Base-by-base conservation (phyloP, 2,329 filamentous ascomycete genomes). In the Coniella vitis region DNA sequence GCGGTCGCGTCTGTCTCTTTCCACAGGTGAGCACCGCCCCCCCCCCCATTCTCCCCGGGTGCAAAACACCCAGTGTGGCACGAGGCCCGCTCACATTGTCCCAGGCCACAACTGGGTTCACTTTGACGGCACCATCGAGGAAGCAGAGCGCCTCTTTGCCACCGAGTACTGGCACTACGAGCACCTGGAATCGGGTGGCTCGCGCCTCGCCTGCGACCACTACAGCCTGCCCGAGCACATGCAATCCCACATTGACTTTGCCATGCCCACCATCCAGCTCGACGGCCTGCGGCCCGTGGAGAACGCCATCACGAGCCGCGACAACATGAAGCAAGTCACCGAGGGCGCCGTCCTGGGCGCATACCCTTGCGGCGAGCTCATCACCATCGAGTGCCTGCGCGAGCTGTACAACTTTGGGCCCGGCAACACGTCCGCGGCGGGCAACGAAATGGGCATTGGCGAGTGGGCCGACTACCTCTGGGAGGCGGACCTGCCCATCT, bases 391-490 rank as follows among this genome's bases (percentile, higher is more conserved):
- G 14, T 42, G 43, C n/a, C 25, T 42, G 25, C 36, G 45, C 36
- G 48, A 47, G 21, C 53, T 56, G 40, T 58, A 58, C 48, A 48
- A 50, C 32, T 56, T 57, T 22, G 45, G 52, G 3, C 38, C 44
- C 3, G 48, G 45, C 21, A 53, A 45, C 12, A 22, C 48, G 8
- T 48, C 52, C 16, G 37, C 47, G 12, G 47, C 55, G 4, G 50
- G 48, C 32, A 58, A 58, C 48, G 51, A 54, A 38, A 44, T 58
- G 32, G 56, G 56, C 12, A 54, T 58, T 20, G 57, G 56, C 38
- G 63, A 70, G 52, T 61, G 65, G 40, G 51, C 56, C 7, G 58
- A 62, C 37, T 64, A 68, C 44, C 60, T 60, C 37, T 69, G 68
- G 44, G 45, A 47, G 25, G 22, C 36, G 25, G 45, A 47, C 29